Evolutionary conservation across 768 basidiomycete species (phyloP).

Genomic region (Suillus subluteus): DNA sequence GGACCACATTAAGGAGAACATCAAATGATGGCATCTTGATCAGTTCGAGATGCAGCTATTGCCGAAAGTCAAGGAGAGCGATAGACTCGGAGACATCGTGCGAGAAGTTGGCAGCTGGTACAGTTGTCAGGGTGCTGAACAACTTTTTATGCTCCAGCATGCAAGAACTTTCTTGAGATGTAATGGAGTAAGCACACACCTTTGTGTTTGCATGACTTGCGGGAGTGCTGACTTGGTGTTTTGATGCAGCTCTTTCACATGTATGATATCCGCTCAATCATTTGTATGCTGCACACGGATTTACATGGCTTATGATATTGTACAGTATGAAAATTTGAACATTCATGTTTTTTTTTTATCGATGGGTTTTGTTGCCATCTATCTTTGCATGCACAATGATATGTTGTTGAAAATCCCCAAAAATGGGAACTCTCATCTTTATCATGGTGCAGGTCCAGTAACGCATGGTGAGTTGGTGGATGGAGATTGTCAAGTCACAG

Average conservation of each 20-base stretch:
- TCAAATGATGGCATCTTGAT: conserved; percentile 83
- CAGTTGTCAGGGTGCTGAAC: conserved; percentile 71
- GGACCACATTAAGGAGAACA: conserved; percentile 76
- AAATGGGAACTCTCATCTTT: background rate
- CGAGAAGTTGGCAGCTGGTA: conserved; percentile 73
- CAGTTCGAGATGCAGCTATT: conserved; percentile 75
- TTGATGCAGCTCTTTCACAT: conserved; percentile 22
- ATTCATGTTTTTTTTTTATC: conserved; percentile 1
- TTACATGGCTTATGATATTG: conserved; percentile 7
- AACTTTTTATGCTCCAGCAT: conserved; percentile 62
- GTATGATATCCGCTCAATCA: conserved; percentile 37
- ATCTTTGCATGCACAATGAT: background rate
- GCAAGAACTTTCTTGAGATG: conserved; percentile 39
- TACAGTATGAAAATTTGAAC: conserved; percentile 7
- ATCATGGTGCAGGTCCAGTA: background rate
- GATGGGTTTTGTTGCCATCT: background rate
- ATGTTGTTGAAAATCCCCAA: background rate
- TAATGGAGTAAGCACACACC: conserved; percentile 31
- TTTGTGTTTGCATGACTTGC: background rate
- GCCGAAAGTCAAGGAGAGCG: conserved; percentile 62
- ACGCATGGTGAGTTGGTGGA: background rate
- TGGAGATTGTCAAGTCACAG: background rate
- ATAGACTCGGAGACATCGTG: conserved; percentile 69
- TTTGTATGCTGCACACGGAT: conserved; percentile 29
- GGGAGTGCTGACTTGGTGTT: conserved; percentile 16